Base-by-base conservation (phyloP, 2,329 filamentous ascomycete genomes). In the Ampelomyces quisqualis region DNA sequence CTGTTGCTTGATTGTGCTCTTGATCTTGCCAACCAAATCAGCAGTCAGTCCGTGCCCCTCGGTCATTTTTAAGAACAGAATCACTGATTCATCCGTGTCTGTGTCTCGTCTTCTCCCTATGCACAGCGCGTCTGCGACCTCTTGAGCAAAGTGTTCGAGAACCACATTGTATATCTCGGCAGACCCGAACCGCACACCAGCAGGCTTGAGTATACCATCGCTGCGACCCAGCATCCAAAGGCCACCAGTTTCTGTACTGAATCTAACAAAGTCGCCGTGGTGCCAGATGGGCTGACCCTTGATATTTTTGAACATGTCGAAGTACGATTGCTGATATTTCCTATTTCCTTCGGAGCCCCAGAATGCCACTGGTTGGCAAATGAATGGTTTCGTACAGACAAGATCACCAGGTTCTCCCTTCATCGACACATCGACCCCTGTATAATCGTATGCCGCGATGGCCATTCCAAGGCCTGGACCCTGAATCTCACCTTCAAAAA, bases 111-210 rank as follows among this genome's bases (percentile, higher is more conserved):
- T 75, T 2, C 89, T 77, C 0, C 93, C 91, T 23, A 97, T 82
- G 60, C 91, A 97, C 2, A 97, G 76, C 1, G 88, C 88, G 58
- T 98, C 91, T 45, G 89, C 85, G 13, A 97, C 75, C 40, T 91
- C 80, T 8, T 77, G 71, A 0, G 83, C 79, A 57, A 96, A 96
- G 69, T 90, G 86, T 52, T 87, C 82, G 2, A 93, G 80, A 19
- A 97, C 73, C n/a, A 96, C 77, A 64, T 95, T 96, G 70, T 97
- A 97, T 14, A 98, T 95, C 73, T 98, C 93, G 0, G 91, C 90
- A 21, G 84, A 90, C 4, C 91, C 91, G 62, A 98, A 97, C 0
- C 91, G 77, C 13, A 98, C 89, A 2, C 93, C 93, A 0, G 85
- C 81, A 0, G 93, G 93, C 65, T 98, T 98, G 10, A 98, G 73